These are phyloP conservation scores for Paramarasmius palmivorus DNA, from an alignment of 1,284 basidiomycete genomes.

Conservation along the genomic window DNA sequence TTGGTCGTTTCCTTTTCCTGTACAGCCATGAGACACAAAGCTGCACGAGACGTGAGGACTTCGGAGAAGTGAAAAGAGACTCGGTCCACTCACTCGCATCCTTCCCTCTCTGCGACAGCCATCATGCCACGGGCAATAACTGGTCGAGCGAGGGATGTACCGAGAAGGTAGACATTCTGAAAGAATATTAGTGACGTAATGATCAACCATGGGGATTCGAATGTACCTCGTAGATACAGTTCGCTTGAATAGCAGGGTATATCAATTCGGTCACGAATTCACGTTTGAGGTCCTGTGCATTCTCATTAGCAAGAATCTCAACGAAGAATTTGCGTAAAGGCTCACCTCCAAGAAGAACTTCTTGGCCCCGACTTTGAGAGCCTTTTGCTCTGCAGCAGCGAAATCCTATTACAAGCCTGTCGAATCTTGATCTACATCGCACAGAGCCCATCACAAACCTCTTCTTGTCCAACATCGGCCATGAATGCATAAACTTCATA, in stretches of 20 bases:
- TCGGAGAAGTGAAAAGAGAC: background rate
- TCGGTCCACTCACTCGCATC: conserved; percentile 83
- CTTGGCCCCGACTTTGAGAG: conserved; percentile 89
- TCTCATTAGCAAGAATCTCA: background rate
- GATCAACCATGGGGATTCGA: background rate
- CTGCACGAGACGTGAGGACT: conserved; percentile 36
- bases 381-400: conserved; percentile 90
- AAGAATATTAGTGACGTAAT: background rate
- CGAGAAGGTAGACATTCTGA: conserved; percentile 95
- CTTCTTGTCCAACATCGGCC: conserved; percentile 99
- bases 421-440: conserved; percentile 4
- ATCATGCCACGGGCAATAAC: conserved; percentile 99
- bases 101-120: conserved; percentile 84
- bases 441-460: conserved; percentile 48
- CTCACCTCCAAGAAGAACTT: conserved; percentile 90
- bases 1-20: conserved; percentile 99
- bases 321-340: background rate
- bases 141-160: conserved; percentile 96
- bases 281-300: conserved; percentile 80
- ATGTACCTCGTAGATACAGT: conserved; percentile 94
- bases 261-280: conserved; percentile 98
- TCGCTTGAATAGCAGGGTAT: conserved; percentile 97
- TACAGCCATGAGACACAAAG: conserved; percentile 98
- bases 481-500: conserved; percentile 99
- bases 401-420: conserved; percentile 78